Base-by-base conservation (phyloP, 352 stramenopile genomes). In the Phytophthora capsici region DNA sequence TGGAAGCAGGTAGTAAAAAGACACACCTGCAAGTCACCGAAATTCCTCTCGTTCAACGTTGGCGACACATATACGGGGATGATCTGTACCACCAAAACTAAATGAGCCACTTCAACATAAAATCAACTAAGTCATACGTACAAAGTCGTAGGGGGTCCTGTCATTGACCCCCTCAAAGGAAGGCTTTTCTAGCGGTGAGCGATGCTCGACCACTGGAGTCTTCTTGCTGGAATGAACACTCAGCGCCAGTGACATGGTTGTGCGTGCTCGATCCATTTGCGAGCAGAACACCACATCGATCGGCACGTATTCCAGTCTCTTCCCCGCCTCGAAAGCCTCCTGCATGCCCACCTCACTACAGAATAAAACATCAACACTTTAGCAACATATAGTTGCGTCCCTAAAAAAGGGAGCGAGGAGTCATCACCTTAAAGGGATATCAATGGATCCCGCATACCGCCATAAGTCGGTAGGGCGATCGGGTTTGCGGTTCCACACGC, bases 281-380 rank as follows among this genome's bases (percentile, higher is more conserved):
- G 86, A 94, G 73, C 84, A 93, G 63, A 94, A 94, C 22, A 94
- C 86, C 28, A 94, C 59, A 64, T 94, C 86, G 47, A 94, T 84
- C 10, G 84, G 86, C 57, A 86, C 86, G 59, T 88, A 84, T 61
- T 93, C 80, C 43, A 94, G 70, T 13, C 80, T 75, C 66, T 89
- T 86, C 28, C 86, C 86, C 14, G 86, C 86, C 34, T 94, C 84
- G 20, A 90, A 88, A 13, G 86, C 86, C 62, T 94, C 86, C 41
- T 93, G 81, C 73, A 94, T 93, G 57, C 86, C 86, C 28, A 92
- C 82, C 43, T 91, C 86, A 68, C 84, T 82, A 36, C 26, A 4
- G 26, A 53, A 32, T 17, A 43, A 34, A 50, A 30, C 26, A 6
- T 4, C 17, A 10, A 16, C 23, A 48, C 14, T 14, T 51, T 26